Evolutionary conservation across 352 stramenopile species (phyloP), one percentile per base, ranked within the genome.

Genomic region (Pythium angustatum): DNA sequence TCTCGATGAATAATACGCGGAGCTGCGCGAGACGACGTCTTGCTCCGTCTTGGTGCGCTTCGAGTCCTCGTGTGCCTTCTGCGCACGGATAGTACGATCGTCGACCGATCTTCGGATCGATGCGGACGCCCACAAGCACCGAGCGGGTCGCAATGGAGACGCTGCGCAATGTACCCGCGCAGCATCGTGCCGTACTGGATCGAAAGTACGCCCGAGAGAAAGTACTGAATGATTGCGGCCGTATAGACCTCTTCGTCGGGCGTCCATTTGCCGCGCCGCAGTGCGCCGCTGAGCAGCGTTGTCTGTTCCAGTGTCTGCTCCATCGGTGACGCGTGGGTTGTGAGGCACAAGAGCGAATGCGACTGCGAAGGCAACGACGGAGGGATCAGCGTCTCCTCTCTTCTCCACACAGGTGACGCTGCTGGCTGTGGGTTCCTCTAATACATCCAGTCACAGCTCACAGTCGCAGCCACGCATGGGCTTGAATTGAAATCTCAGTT

Each of bases 191-290:
- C 83, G 67, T 87, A 88, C 64, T 87, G 79, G 31, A 93, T 78
- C 27, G 78, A 71, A 27, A 93, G 69, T 30, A 89, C 63, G 10
- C 83, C 83, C 22, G 76, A 67, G 47, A 82, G 78, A 55, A 91
- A 91, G 72, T 88, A 87, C 31, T 73, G 78, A 67, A 91, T 91
- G 27, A 78, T 86, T 22, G 79, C 75, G 1, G 82, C 82, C 10
- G 78, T 78, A 62, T 87, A 91, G 45, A 76, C 72, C 50, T 91
- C 82, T 55, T 91, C 82, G 14, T 79, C 78, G 5, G 71, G 71
- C 40, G 82, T 91, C 82, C 82, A 91, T 48, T 91, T 91, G 68
- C 84, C 84, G 31, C 84, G 82, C 0, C 84, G 78, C 31, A 89
- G 58, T 19, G 79, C 19, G 1, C 66, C 66, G 34, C 31, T 60